A percentile compares a stretch with the other conserved stretches of the same genome.
Evolutionary conservation across 169 alveolate species (phyloP).

Genomic region (Plasmodium falciparum): DNA sequence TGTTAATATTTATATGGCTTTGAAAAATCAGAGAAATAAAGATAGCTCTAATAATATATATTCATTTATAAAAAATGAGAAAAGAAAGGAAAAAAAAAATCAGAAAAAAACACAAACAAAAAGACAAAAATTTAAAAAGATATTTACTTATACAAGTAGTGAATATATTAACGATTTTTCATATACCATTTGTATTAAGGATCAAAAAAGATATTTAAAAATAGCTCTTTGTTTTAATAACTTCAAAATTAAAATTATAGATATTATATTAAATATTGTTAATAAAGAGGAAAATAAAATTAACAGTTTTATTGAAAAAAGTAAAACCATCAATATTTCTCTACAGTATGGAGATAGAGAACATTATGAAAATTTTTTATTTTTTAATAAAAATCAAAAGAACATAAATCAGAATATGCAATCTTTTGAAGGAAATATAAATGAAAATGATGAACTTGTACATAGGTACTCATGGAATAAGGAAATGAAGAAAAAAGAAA

Average conservation of each 20-base stretch:
- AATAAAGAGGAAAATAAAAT: conserved; percentile 16
- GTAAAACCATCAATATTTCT: conserved; percentile 13
- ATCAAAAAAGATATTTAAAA: conserved; percentile 34
- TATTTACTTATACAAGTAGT: conserved; percentile 32
- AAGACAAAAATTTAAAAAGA: conserved; percentile 14
- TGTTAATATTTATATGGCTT: conserved; percentile 3
- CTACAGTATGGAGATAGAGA: background rate
- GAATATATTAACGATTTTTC: conserved; percentile 39
- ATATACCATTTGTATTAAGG: conserved; percentile 25
- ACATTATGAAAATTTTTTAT: too few species aligned
- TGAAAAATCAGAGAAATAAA: conserved; percentile 8
- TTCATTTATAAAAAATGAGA: background rate
- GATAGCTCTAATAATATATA: background rate
- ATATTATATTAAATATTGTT: conserved; percentile 19
- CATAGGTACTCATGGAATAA: background rate
- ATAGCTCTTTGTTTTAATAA: conserved; percentile 39
- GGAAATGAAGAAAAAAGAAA: conserved; percentile 7
- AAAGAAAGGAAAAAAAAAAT: background rate
- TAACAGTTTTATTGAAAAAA: conserved; percentile 5
- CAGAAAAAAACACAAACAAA: background rate
- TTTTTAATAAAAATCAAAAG: background rate
- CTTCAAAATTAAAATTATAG: conserved; percentile 28
- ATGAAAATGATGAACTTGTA: too few species aligned
- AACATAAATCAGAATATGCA: background rate
- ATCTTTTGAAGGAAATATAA: background rate